phyloP scores from a whole-genome alignment of 2,329 filamentous ascomycete genomes.

The Aspergillus ustus region DNA sequence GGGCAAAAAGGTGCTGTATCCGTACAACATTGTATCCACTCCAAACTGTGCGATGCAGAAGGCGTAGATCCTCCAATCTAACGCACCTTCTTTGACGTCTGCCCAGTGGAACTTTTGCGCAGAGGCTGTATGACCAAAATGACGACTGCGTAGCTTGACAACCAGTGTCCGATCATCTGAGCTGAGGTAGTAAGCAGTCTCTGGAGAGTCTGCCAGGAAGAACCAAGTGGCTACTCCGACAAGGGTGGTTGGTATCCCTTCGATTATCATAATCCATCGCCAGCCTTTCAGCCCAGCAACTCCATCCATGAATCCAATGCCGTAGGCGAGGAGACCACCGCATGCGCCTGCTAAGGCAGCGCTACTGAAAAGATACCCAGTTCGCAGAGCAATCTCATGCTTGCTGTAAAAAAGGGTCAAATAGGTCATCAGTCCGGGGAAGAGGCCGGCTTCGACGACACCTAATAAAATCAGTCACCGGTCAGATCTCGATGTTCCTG shows the following conservation, averaged over 20 bases:
- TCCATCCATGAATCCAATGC: constrained; percentile 74
- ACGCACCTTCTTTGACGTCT: constrained; percentile 70
- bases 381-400: constrained; percentile 71
- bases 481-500: not conserved
- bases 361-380: constrained; percentile 69
- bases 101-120: constrained; percentile 61
- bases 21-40: constrained; percentile 76
- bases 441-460: constrained; percentile 70
- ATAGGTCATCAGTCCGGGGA: constrained; percentile 70
- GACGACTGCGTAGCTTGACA: constrained; percentile 52
- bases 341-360: constrained; percentile 73
- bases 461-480: constrained; percentile 44
- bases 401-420: constrained; percentile 79
- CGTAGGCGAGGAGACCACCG: constrained; percentile 74
- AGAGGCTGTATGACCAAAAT: constrained; percentile 55
- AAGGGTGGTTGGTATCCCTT: constrained; percentile 62
- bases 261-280: constrained; percentile 70
- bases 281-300: constrained; percentile 67
- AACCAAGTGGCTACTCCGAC: constrained; percentile 62
- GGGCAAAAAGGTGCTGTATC: constrained; percentile 77
- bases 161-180: constrained; percentile 65
- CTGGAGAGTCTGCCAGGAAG: constrained; percentile 68
- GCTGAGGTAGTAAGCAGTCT: constrained; percentile 65
- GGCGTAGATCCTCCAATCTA: constrained; percentile 76
- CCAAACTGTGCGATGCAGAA: constrained; percentile 75